Conservation (phyloP, 495 filamentous ascomycete species). For the Daldinia vernicosa region DNA sequence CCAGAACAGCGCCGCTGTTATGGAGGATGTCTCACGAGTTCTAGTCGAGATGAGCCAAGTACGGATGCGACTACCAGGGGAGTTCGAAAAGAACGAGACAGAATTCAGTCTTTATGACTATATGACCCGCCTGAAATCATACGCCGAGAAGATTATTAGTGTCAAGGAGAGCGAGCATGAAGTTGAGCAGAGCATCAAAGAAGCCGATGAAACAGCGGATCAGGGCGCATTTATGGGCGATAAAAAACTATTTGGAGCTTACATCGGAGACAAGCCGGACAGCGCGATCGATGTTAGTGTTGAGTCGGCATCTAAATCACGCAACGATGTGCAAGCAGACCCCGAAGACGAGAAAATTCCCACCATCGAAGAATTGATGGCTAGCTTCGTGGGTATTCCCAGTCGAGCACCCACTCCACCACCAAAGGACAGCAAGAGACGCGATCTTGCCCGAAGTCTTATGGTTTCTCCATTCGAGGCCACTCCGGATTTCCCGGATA, state of each 20-base stretch:
- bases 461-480: constrained; percentile 37
- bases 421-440: constrained; percentile 48
- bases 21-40: constrained; percentile 44
- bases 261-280: constrained; percentile 52
- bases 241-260: constrained; percentile 40
- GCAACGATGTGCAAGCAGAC: constrained; percentile 2
- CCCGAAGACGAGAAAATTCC: constrained; percentile 31
- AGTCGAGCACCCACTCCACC: constrained; percentile 51
- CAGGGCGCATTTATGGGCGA: constrained; percentile 44
- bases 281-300: constrained; percentile 54
- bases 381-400: constrained; percentile 48
- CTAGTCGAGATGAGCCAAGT: constrained; percentile 44
- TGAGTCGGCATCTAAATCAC: constrained; percentile 37
- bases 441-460: constrained; percentile 32
- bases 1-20: constrained; percentile 37
- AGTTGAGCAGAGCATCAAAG: constrained; percentile 29
- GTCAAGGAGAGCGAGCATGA: constrained; percentile 38
- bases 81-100: constrained; percentile 48
- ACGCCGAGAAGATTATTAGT: constrained; percentile 42
- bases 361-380: constrained; percentile 51
- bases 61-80: constrained; percentile 41
- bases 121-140: constrained; percentile 45
- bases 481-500: constrained; percentile 24
- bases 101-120: constrained; percentile 48
- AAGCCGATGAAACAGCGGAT: constrained; percentile 12